Conservation (phyloP, 2,329 filamentous ascomycete species). For the Diaporthe batatas region DNA sequence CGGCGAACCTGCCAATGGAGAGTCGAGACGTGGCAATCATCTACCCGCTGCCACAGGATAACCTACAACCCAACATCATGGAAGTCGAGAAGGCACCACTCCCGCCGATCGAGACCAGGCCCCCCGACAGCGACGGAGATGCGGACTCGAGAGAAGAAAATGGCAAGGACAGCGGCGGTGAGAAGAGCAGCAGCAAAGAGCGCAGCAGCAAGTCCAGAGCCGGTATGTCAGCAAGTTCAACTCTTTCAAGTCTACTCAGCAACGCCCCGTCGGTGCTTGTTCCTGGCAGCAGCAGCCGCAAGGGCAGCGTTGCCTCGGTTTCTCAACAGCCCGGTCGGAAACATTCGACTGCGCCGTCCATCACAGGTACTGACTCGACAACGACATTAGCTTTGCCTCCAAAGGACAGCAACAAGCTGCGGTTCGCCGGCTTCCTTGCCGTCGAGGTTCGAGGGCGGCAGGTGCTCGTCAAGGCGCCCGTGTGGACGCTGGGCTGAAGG, state of each 20-base stretch:
- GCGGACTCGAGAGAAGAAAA: conserved; percentile 47
- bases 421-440: conserved; percentile 81
- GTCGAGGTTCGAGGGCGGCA: conserved; percentile 83
- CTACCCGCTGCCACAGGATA: conserved; percentile 84
- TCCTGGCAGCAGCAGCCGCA: conserved; percentile 40
- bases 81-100: conserved; percentile 83
- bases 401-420: conserved; percentile 70
- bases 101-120: conserved; percentile 68
- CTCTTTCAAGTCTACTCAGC: conserved; percentile 41
- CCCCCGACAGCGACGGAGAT: conserved; percentile 43
- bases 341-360: conserved; percentile 38
- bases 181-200: conserved; percentile 57
- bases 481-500: conserved; percentile 69
- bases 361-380: conserved; percentile 56
- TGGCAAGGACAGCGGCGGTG: conserved; percentile 54
- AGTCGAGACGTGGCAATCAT: conserved; percentile 90
- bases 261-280: conserved; percentile 39
- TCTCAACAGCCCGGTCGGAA: conserved; percentile 32
- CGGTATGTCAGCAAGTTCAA: conserved; percentile 57
- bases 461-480: conserved; percentile 80
- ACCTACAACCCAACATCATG: conserved; percentile 81
- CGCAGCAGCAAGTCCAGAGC: conserved; percentile 53
- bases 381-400: conserved; percentile 53
- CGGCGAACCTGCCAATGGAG: conserved; percentile 88
- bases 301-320: conserved; percentile 36